Evolutionary conservation across 2,329 filamentous ascomycete species (phyloP), one percentile per base, ranked within the genome.

Genomic region (Fusarium tuaranense): DNA sequence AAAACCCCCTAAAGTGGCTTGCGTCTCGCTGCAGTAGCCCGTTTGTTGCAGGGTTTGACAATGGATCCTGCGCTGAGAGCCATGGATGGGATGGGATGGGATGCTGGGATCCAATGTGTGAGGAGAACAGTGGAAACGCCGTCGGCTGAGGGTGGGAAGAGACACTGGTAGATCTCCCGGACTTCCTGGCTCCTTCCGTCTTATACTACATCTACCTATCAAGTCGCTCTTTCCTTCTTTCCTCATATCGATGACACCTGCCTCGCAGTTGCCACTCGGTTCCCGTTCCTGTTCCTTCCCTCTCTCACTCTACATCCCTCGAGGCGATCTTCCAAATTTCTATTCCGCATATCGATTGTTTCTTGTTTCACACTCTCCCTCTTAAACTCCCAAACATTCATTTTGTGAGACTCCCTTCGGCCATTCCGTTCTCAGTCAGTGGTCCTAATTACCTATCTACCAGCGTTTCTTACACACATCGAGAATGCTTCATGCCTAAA

Each of bases 21-120:
- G 70, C 68, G 44, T 69, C 60, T 63, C 55, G 63, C 64, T 73
- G 72, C 70, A 67, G 74, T 70, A 71, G 71, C 73, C 71, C 63
- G 68, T 69, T 72, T 65, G 46, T 70, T 75, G 69, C 74, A 78
- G 72, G 76, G 76, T 76, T 74, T 59, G 63, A 51, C 58, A 34
- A 66, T 66, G 32, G 71, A 69, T 74, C 67, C 65, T 55, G 59
- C 34, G 34, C 60, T 61, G 63, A 41, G 59, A 58, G 36, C 14
- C 48, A 36, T 48, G 59, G 61, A 55, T 34, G 59, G 16, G 44
- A 46, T 46, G 41, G 41, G 44, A 48, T 53, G 30, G 34, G 63
- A 32, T 63, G 48, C 41, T 60, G 48, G 64, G 27, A 36, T 30
- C 57, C 36, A 59, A 41, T 46, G 64, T 36, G 51, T 48, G 67